Evolutionary conservation across 1,284 basidiomycete genomes (phyloP).

Genomic region (Apiotrichum veenhuisii): DNA sequence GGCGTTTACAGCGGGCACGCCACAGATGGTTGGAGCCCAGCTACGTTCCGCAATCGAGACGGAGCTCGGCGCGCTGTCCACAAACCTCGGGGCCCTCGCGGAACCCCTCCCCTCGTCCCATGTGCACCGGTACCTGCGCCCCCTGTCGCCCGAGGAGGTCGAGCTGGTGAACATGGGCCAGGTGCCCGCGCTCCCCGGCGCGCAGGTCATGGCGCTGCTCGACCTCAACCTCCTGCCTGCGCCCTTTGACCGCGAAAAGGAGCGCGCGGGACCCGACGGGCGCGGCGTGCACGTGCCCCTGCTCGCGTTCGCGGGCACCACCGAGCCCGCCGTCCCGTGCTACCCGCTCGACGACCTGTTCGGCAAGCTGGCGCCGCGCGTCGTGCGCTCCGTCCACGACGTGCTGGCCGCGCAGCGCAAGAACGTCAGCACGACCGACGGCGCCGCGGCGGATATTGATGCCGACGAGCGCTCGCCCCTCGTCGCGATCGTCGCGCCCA

Average conservation of each 20-base stretch:
- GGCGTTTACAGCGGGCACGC: neutral
- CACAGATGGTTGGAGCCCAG: neutral
- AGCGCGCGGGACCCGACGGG: constrained; percentile 6
- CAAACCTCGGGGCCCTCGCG: neutral
- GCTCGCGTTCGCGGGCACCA: constrained; percentile 9
- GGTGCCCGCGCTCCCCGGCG: constrained; percentile 7
- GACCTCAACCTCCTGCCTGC: constrained; percentile 8
- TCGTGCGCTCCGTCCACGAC: constrained; percentile 1
- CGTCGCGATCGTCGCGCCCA: constrained; percentile 15
- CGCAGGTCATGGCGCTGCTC: constrained; percentile 14
- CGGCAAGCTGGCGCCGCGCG: constrained; percentile 4
- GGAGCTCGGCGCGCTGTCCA: constrained; percentile 2
- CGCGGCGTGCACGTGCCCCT: constrained; percentile 18
- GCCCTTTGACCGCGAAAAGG: constrained; percentile 1
- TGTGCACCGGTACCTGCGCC: constrained; percentile 3
- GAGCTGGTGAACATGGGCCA: constrained; percentile 21
- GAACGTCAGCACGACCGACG: neutral
- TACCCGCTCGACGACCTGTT: constrained; percentile 16
- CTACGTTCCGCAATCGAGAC: constrained; percentile 9
- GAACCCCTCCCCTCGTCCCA: neutral
- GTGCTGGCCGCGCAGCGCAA: constrained; percentile 12
- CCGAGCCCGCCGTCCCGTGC: constrained; percentile 16
- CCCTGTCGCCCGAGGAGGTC: constrained; percentile 11
- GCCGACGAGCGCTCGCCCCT: constrained; percentile 2
- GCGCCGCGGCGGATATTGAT: neutral